Conservation (phyloP, 2,329 filamentous ascomycete species). For the Trichoderma sp. region DNA sequence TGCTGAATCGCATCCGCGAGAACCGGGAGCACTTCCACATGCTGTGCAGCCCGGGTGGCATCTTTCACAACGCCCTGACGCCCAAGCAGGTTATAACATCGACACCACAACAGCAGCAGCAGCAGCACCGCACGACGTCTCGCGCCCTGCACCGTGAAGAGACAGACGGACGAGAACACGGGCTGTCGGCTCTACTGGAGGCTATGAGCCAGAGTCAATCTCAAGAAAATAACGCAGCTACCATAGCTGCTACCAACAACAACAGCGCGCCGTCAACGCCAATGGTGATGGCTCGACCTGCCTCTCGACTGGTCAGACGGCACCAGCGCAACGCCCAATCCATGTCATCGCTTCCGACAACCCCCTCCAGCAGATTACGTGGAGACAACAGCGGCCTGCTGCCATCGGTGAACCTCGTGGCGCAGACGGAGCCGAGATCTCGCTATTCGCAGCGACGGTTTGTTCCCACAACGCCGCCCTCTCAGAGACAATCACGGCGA, state of each 20-base stretch:
- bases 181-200: constrained; percentile 77
- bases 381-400: constrained; percentile 53
- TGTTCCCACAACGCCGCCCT: constrained; percentile 45
- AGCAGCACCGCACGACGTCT: constrained; percentile 46
- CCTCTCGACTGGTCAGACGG: constrained; percentile 51
- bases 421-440: constrained; percentile 56
- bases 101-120: constrained; percentile 42
- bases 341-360: constrained; percentile 79
- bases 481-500: constrained; percentile 47
- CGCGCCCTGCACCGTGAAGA: constrained; percentile 45
- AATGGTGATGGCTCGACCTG: constrained; percentile 44
- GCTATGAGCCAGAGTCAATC: constrained; percentile 65
- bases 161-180: constrained; percentile 52
- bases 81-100: constrained; percentile 50
- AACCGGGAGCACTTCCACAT: constrained; percentile 84
- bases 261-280: constrained; percentile 74
- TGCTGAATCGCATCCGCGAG: constrained; percentile 81
- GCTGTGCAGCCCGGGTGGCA: constrained; percentile 71
- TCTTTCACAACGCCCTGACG: constrained; percentile 61
- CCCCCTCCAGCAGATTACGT: constrained; percentile 58
- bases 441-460: constrained; percentile 42
- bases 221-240: constrained; percentile 32
- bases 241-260: constrained; percentile 36
- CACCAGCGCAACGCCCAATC: constrained; percentile 79
- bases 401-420: constrained; percentile 61